Percentiles rank a stretch among this genome's conserved stretches.
Conservation (phyloP, 768 basidiomycete genomes). For the Saitozyma podzolica region DNA sequence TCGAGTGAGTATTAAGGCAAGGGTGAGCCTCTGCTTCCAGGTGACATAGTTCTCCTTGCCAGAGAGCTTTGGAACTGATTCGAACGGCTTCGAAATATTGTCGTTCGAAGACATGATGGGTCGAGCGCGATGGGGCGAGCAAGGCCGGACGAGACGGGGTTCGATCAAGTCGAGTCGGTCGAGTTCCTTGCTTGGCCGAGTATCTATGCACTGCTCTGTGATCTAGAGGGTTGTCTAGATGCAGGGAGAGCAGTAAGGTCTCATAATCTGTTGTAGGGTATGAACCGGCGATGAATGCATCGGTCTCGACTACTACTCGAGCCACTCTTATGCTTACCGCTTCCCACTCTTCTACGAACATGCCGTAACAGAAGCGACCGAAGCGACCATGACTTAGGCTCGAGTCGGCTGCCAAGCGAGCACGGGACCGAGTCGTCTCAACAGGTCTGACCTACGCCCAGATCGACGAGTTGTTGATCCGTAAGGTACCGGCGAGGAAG, state of each 20-base stretch:
- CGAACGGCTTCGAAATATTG: slow-evolving; percentile 6
- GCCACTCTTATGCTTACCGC: too few species aligned
- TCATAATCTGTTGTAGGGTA: slow-evolving; percentile 9
- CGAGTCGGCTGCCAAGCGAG: too few species aligned
- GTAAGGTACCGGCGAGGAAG: too few species aligned
- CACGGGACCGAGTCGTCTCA: too few species aligned
- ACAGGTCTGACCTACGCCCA: too few species aligned
- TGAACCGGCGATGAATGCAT: too few species aligned
- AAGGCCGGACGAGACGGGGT: slow-evolving; percentile 5
- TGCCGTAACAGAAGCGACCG: too few species aligned
- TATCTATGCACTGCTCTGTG: slow-evolving; percentile 4
- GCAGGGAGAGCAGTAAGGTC: slow-evolving; percentile 3
- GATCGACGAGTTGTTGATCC: too few species aligned
- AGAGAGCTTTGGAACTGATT: slow-evolving; percentile 8
- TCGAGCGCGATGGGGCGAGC: not conserved
- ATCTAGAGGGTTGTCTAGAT: slow-evolving; percentile 7
- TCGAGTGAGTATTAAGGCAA: slow-evolving; percentile 9
- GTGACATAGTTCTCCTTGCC: slow-evolving; percentile 12
- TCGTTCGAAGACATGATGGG: not conserved
- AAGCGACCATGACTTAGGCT: too few species aligned
- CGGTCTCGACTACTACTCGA: too few species aligned
- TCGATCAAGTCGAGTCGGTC: not conserved
- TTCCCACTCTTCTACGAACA: too few species aligned
- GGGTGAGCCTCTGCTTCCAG: slow-evolving; percentile 9
- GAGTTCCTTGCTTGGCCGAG: not conserved